These are phyloP conservation scores for Mucor lusitanicus DNA, from an alignment of 371 early-diverging fungal genomes.

Conservation along the genomic window DNA sequence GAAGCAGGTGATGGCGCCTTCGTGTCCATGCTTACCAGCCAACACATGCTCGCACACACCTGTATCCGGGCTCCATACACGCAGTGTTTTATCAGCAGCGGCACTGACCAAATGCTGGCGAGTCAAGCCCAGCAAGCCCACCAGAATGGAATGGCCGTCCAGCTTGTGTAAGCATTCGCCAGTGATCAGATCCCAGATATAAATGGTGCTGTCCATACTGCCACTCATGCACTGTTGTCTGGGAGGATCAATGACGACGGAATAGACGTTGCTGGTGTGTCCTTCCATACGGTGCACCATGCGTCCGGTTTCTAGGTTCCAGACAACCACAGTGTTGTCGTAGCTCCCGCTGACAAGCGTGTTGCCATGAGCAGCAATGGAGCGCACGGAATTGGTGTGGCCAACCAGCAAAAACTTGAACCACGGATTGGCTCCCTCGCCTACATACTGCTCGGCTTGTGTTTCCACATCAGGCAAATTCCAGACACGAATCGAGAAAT, in stretches of 20 bases:
- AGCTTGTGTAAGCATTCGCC: constrained; percentile 68
- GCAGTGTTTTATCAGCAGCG: constrained; percentile 94
- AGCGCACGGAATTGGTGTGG: constrained; percentile 90
- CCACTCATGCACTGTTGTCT: constrained; percentile 84
- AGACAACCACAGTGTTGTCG: constrained; percentile 90
- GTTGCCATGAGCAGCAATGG: constrained; percentile 86
- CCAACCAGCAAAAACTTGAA: constrained; percentile 75
- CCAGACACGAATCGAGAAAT: constrained; percentile 96
- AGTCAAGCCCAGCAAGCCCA: constrained; percentile 88
- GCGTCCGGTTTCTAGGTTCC: constrained; percentile 82
- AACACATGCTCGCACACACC: constrained; percentile 72
- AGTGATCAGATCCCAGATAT: constrained; percentile 89
- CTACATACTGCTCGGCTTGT: constrained; percentile 23
- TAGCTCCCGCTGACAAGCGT: constrained; percentile 92
- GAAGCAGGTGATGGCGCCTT: constrained; percentile 93
- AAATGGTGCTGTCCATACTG: constrained; percentile 91
- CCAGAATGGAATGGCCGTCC: constrained; percentile 88
- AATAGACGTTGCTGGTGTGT: constrained; percentile 90
- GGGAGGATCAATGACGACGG: constrained; percentile 79
- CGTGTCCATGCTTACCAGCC: constrained; percentile 63
- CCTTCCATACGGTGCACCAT: constrained; percentile 74
- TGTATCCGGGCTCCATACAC: constrained; percentile 89
- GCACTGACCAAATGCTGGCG: constrained; percentile 87
- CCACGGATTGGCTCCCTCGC: constrained; percentile 52
- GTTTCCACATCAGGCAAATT: constrained; percentile 68